Percentiles rank a stretch among this genome's conserved stretches.
These are phyloP conservation scores for Corylus heterophylla DNA, from an alignment of 306 rosid genomes.

Conservation along the genomic window DNA sequence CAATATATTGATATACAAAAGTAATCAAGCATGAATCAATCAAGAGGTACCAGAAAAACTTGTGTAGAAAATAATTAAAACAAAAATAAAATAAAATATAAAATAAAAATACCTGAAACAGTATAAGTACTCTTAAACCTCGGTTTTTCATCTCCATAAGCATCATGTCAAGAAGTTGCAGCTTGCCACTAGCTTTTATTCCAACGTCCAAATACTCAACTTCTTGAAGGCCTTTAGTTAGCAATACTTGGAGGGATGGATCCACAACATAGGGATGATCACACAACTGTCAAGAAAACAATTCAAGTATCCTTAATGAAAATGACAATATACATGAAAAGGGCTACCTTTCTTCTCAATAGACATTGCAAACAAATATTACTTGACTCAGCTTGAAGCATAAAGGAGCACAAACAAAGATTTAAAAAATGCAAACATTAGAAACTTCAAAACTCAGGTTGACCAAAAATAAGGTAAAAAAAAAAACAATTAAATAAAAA, in stretches of 20 bases:
- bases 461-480: background rate
- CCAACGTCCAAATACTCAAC: constrained; percentile 56
- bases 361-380: background rate
- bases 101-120: constrained; percentile 63
- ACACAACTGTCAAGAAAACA: constrained; percentile 67
- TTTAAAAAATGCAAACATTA: background rate
- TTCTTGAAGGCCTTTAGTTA: constrained; percentile 46
- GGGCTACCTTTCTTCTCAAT: background rate
- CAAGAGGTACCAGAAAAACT: background rate
- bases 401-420: constrained; percentile 16
- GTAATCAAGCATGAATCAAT: background rate
- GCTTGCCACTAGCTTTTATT: constrained; percentile 83
- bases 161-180: constrained; percentile 86
- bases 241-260: constrained; percentile 33
- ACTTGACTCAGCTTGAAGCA: background rate
- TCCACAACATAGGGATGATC: constrained; percentile 78
- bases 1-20: background rate
- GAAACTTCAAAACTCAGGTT: background rate
- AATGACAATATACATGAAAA: constrained; percentile 18
- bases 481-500: background rate
- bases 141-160: constrained; percentile 63
- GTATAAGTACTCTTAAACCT: constrained; percentile 62
- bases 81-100: background rate
- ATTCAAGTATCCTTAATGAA: constrained; percentile 1
- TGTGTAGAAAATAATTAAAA: background rate